Evolutionary conservation across 805 yeast genomes (phyloP).

Genomic region (Kluyveromyces siamensis): DNA sequence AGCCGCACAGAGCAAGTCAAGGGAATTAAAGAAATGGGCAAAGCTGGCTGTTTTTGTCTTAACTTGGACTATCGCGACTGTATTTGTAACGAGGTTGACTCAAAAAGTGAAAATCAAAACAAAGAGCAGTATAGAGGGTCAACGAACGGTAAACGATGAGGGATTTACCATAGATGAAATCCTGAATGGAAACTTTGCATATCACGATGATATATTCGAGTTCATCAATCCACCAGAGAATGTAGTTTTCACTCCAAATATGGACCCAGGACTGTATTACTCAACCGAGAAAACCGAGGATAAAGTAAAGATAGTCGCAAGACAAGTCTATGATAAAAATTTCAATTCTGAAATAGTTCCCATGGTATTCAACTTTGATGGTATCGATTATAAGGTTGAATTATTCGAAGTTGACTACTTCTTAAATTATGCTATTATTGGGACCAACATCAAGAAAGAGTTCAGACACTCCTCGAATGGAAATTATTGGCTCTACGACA

Average conservation of each 20-base stretch:
- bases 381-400: constrained; percentile 32
- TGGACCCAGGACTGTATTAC: constrained; percentile 39
- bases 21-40: not conserved
- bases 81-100: not conserved
- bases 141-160: not conserved
- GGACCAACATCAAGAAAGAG: constrained; percentile 39
- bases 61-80: not conserved
- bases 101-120: too few species aligned
- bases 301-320: constrained; percentile 16
- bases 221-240: constrained; percentile 16
- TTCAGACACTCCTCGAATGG: constrained; percentile 68
- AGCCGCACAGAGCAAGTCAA: too few species aligned
- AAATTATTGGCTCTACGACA: constrained; percentile 52
- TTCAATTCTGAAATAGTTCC: constrained; percentile 17
- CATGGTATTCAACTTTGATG: constrained; percentile 35
- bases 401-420: constrained; percentile 36
- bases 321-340: constrained; percentile 24
- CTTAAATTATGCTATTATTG: constrained; percentile 43
- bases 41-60: not conserved
- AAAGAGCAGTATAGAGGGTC: not conserved
- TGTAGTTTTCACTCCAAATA: constrained; percentile 10
- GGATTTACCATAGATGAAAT: constrained; percentile 16
- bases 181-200: constrained; percentile 19
- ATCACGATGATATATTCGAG: constrained; percentile 15
- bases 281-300: constrained; percentile 10